These are phyloP conservation scores for Globisporangium camurandrum DNA, from an alignment of 352 stramenopile species.

Conservation along the genomic window DNA sequence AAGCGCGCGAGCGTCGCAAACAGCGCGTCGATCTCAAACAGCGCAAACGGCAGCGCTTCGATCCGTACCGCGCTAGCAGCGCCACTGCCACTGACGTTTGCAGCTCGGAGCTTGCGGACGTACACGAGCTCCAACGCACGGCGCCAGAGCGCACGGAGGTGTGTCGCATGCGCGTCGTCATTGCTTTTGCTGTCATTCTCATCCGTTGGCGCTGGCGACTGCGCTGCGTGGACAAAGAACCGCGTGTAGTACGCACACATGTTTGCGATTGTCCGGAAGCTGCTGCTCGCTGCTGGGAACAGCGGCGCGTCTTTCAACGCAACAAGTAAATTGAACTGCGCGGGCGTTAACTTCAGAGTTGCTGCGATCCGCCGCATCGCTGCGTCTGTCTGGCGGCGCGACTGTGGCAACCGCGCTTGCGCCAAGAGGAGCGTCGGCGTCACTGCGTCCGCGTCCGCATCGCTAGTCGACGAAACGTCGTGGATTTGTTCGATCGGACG, in stretches of 20 bases:
- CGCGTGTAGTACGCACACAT: slow-evolving; percentile 58
- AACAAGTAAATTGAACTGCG: slow-evolving; percentile 64
- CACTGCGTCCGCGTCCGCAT: slow-evolving; percentile 3
- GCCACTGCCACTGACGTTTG: neutral
- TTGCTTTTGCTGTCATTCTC: slow-evolving; percentile 9
- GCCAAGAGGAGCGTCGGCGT: slow-evolving; percentile 21
- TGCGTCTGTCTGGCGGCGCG: slow-evolving; percentile 27
- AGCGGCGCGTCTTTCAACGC: slow-evolving; percentile 37
- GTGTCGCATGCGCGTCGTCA: slow-evolving; percentile 22
- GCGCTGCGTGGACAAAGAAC: slow-evolving; percentile 46
- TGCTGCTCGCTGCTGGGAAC: slow-evolving; percentile 37
- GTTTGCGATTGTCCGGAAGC: slow-evolving; percentile 34
- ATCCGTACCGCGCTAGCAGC: no score
- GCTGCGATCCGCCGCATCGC: slow-evolving; percentile 43
- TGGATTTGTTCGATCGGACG: slow-evolving; percentile 23
- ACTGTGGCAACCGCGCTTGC: slow-evolving; percentile 36
- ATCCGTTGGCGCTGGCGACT: no score
- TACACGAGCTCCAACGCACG: slow-evolving; percentile 50
- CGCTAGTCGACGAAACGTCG: slow-evolving; percentile 2
- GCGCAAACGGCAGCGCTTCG: slow-evolving; percentile 23
- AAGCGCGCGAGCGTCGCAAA: slow-evolving; percentile 44
- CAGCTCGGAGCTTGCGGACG: slow-evolving; percentile 42
- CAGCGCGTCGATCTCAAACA: slow-evolving; percentile 55
- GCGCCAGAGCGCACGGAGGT: slow-evolving; percentile 38
- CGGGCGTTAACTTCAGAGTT: slow-evolving; percentile 32